phyloP scores from a whole-genome alignment of 306 rosid genomes.

The Amphicarpaea edgeworthii region DNA sequence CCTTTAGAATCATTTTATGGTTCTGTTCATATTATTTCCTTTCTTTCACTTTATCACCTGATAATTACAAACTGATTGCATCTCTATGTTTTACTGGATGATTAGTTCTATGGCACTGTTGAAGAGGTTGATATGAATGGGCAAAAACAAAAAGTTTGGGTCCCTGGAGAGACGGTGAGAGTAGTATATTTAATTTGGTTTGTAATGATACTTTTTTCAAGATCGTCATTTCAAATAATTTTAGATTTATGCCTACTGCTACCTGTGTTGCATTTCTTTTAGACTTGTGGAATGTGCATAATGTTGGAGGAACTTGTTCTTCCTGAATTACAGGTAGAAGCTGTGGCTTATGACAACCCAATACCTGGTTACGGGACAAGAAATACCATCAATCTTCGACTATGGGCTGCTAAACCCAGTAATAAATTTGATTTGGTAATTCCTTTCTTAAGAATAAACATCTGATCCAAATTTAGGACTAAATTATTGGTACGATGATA shows the following conservation, averaged over 20 bases:
- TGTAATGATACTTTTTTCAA: slow-evolving; percentile 31
- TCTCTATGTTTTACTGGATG: slow-evolving; percentile 47
- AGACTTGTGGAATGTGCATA: slow-evolving; percentile 37
- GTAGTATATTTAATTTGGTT: slow-evolving; percentile 40
- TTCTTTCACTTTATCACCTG: slow-evolving; percentile 33
- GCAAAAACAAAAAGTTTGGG: slow-evolving; percentile 57
- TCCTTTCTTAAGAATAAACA: slow-evolving; percentile 23
- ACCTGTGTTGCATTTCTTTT: slow-evolving; percentile 35
- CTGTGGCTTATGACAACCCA: slow-evolving; percentile 85
- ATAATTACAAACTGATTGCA: slow-evolving; percentile 47
- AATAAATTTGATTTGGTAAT: slow-evolving; percentile 71
- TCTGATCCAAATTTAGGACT: slow-evolving; percentile 6
- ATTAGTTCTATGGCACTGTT: slow-evolving; percentile 70
- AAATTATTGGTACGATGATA: slow-evolving; percentile 9
- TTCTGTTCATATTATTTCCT: slow-evolving; percentile 14
- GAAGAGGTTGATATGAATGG: slow-evolving; percentile 63
- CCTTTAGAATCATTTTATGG: slow-evolving; percentile 33
- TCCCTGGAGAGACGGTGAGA: slow-evolving; percentile 77
- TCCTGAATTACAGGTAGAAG: slow-evolving; percentile 66
- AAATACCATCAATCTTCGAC: slow-evolving; percentile 75
- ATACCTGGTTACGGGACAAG: slow-evolving; percentile 86
- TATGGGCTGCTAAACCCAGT: slow-evolving; percentile 85
- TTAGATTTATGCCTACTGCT: slow-evolving; percentile 17
- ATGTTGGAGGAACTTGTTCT: slow-evolving; percentile 34
- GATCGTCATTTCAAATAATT: slow-evolving; percentile 29